Percentiles rank a stretch among this genome's conserved stretches.
phyloP scores from a whole-genome alignment of 257 asterid species.

The Anisodus tanguticus region DNA sequence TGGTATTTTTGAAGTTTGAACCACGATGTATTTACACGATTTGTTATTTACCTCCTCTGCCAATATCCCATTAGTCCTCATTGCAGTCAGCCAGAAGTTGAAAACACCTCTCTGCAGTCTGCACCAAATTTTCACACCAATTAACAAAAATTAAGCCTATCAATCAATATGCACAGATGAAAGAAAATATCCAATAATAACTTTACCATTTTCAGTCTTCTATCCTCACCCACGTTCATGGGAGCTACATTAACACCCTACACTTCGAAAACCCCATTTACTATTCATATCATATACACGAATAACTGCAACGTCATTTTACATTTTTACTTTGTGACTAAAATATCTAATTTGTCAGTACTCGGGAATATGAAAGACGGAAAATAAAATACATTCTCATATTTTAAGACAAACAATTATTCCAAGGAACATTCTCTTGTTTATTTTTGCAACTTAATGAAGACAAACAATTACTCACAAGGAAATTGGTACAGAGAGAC shows the following conservation, averaged over 20 bases:
- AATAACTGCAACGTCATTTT: too few species aligned
- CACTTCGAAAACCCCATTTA: constrained; percentile 70
- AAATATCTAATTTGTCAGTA: too few species aligned
- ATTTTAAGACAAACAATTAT: too few species aligned
- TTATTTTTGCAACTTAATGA: too few species aligned
- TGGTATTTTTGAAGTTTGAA: background rate
- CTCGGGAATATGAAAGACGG: too few species aligned
- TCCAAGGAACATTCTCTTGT: too few species aligned
- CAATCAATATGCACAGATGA: background rate
- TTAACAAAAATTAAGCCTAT: constrained; percentile 25
- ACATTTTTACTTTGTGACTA: too few species aligned
- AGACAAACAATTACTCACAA: too few species aligned
- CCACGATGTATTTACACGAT: background rate
- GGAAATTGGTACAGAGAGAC: too few species aligned
- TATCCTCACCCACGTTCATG: constrained; percentile 47
- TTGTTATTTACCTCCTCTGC: constrained; percentile 61
- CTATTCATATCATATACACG: constrained; percentile 53
- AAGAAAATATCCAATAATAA: background rate
- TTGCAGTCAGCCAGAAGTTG: constrained; percentile 69
- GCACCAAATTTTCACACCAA: constrained; percentile 34
- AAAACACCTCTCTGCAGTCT: constrained; percentile 75
- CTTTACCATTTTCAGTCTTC: constrained; percentile 50
- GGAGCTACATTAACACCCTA: constrained; percentile 58
- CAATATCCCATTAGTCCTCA: constrained; percentile 70
- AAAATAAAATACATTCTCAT: too few species aligned